phyloP scores from a whole-genome alignment of 306 rosid species.

The Prunus mongolica region DNA sequence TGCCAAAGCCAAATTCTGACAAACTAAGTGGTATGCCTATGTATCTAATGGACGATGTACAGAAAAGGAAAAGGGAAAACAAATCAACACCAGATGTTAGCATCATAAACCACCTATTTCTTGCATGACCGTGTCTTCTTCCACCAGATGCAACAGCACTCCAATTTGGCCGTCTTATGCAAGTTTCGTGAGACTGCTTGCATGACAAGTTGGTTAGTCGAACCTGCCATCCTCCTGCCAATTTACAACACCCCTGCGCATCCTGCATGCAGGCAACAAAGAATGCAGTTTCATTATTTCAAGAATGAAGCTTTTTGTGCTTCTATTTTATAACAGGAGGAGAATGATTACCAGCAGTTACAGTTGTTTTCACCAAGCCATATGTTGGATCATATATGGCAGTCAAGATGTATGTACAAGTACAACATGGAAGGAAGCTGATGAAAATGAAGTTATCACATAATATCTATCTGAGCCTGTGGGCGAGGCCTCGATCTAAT shows the following conservation, averaged over 20 bases:
- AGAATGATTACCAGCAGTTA: conserved; percentile 40
- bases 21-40: background rate
- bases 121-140: background rate
- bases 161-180: conserved; percentile 13
- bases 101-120: conserved; percentile 19
- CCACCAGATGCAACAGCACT: conserved; percentile 26
- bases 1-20: background rate
- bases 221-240: conserved; percentile 26
- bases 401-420: conserved; percentile 23
- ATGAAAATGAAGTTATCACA: conserved; percentile 26
- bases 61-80: background rate
- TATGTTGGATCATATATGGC: conserved; percentile 15
- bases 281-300: background rate
- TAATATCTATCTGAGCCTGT: conserved; percentile 39
- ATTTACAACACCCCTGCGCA: conserved; percentile 44
- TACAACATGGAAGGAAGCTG: conserved; percentile 4
- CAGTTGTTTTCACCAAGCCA: conserved; percentile 24
- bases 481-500: conserved; percentile 63
- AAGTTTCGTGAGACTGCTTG: background rate
- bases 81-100: conserved; percentile 14
- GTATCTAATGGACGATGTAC: background rate
- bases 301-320: background rate
- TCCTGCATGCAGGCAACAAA: conserved; percentile 8
- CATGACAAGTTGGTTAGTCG: conserved; percentile 5
- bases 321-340: background rate